Evolutionary conservation across 192 early-diverging fungal species (phyloP), one percentile per base, ranked within the genome.

Genomic region (Podila minutissima): DNA sequence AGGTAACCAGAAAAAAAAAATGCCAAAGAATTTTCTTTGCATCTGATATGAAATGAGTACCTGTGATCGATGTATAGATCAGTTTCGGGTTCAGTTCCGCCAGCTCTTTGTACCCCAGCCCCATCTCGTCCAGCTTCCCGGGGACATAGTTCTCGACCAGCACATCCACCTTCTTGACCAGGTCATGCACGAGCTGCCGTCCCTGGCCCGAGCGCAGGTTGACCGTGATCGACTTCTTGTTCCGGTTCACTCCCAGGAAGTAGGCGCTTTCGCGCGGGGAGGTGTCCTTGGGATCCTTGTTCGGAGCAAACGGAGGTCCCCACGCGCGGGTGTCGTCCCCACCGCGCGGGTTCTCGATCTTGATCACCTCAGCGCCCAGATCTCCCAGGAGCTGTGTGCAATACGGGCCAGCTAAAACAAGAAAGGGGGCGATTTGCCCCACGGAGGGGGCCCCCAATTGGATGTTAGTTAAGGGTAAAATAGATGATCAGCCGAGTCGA

Each of bases 131-230:
- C 55, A 97, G 87, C 65, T 94, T 95, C 0, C 96, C 96, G 2
- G 97, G 95, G 8, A 97, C 82, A 71, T 92, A 97, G 76, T 97
- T 97, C 81, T 98, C 97, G 5, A 98, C 92, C 32, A 98, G 61
- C 2, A 98, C 85, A 75, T 98, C 97, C 50, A 82, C 81, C 48
- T 88, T 68, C n/a, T 57, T 72, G 0, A 90, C 94, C 32, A 98
- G 83, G 29, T 90, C 86, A 20, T 83, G 58, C 17, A 97, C 66
- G 37, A 98, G 83, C 32, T 86, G 66, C 24, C 82, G 75, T 1
- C 96, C 97, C 19, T 81, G 72, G 9, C 71, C 64, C 0, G 73
- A 61, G 79, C 96, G 96, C 66, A 98, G 87, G 65, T 98, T 92
- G 7, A 98, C 83, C 2, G 95, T 90, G 10, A 98, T 87, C 0